These are phyloP conservation scores for Fraxinus angustifolia DNA, from an alignment of 305 asterid species.

Conservation along the genomic window DNA sequence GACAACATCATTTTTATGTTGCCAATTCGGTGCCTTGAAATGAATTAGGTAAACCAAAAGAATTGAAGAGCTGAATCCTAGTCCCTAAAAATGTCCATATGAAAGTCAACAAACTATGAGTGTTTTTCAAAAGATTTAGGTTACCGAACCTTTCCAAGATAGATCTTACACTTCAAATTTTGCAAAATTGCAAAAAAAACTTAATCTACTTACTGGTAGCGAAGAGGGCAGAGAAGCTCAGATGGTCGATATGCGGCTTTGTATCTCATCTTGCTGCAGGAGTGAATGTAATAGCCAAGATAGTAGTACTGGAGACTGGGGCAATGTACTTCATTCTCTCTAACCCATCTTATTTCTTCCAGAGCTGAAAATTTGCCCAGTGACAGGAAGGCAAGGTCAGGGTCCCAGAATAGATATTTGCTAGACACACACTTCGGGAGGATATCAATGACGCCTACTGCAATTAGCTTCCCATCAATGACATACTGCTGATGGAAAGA, in stretches of 20 bases:
- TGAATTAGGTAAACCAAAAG: constrained; percentile 4
- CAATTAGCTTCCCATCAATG: constrained; percentile 82
- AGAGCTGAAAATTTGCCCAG: constrained; percentile 93
- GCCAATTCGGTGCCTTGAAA: constrained; percentile 6
- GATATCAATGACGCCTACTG: constrained; percentile 91
- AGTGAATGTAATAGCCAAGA: constrained; percentile 96
- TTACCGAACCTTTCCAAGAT: neutral
- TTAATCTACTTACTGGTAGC: constrained; percentile 63
- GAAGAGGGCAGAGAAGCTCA: constrained; percentile 96
- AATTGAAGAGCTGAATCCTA: constrained; percentile 2
- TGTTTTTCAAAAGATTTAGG: neutral
- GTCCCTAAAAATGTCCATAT: constrained; percentile 15
- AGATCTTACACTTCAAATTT: constrained; percentile 10
- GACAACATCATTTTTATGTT: neutral
- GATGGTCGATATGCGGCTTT: constrained; percentile 91
- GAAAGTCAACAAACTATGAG: constrained; percentile 4
- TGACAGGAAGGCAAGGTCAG: constrained; percentile 78
- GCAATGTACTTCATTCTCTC: constrained; percentile 64
- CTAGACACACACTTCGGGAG: constrained; percentile 93
- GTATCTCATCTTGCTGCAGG: constrained; percentile 95
- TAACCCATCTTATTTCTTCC: constrained; percentile 78
- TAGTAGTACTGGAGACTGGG: constrained; percentile 89
- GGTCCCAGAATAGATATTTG: constrained; percentile 98
- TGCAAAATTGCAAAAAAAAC: constrained; percentile 13
- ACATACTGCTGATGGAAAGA: constrained; percentile 98